Conservation (phyloP, 106 monocot species). For the Phalaenopsis aphrodite region DNA sequence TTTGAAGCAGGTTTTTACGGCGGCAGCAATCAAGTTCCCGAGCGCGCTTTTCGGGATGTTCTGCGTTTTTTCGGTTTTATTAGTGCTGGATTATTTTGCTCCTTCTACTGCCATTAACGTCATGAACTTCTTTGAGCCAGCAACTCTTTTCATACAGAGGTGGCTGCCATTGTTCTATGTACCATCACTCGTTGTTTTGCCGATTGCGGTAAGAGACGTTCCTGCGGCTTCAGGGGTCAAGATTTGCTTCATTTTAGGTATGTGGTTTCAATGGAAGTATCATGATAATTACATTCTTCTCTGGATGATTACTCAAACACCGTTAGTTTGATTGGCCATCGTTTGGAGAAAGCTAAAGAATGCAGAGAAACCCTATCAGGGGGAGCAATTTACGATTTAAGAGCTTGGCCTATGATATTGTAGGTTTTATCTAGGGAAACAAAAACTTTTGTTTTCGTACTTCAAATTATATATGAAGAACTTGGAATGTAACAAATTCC, state of each 20-base stretch:
- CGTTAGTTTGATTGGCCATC: not conserved
- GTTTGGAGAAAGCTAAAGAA: not conserved
- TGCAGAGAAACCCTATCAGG: not conserved
- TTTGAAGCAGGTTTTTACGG: conserved; percentile 57
- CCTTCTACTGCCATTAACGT: conserved; percentile 52
- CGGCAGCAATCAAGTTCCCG: conserved; percentile 86
- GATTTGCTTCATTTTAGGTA: conserved; percentile 74
- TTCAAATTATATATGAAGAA: no score
- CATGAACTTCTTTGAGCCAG: conserved; percentile 81
- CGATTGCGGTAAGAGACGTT: conserved; percentile 67
- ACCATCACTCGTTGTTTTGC: conserved; percentile 81
- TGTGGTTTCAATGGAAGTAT: conserved; percentile 10
- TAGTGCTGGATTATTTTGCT: conserved; percentile 35
- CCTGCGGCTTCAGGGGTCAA: conserved; percentile 63
- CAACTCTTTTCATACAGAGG: conserved; percentile 83
- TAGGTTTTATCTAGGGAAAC: no score
- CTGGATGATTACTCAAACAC: not conserved
- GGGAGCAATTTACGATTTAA: not conserved
- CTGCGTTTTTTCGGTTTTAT: conserved; percentile 72
- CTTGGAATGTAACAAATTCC: no score
- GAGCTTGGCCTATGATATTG: not conserved
- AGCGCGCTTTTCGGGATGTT: conserved; percentile 97
- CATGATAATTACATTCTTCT: not conserved
- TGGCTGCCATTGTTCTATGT: conserved; percentile 96
- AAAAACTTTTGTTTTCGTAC: no score